Evolutionary conservation across 2,329 filamentous ascomycete species (phyloP), one percentile per base, ranked within the genome.

Genomic region (Geosmithia putterillii): DNA sequence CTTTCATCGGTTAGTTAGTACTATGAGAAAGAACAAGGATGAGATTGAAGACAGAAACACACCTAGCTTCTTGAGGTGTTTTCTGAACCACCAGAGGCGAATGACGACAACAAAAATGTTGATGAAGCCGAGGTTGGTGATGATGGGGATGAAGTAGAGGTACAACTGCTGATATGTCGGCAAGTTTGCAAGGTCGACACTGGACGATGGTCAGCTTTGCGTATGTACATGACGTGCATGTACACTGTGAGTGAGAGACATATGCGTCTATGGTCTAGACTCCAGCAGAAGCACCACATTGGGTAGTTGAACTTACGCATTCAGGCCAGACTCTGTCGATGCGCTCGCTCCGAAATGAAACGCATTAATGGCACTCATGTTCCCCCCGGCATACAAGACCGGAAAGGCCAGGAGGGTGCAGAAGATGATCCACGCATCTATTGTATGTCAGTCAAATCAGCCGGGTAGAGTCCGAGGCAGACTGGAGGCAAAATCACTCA

Each of bases 161-260:
- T 64, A 67, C 3, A 74, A 47, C 48, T 75, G 72, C 50, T 75
- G 72, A 45, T 73, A 74, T 0, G 58, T 62, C 46, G 62, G 62
- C 15, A 75, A 51, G 1, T 58, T 53, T 39, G 72, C 73, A 41
- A 74, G 52, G 49, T 75, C 70, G 36, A 73, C 51, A 14, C 70
- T 74, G 38, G 23, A 5, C 7, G 5, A 21, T 10, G 25, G 22
- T 23, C 21, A 39, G n/a, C n/a, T n/a, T n/a, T n/a, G n/a, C n/a
- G n/a, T n/a, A n/a, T n/a, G n/a, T 19, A 5, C 28, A 23, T 19
- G 15, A 17, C 20, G 15, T 41, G 9, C n/a, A n/a, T n/a, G n/a
- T n/a, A n/a, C n/a, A n/a, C n/a, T 25, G 23, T 25, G 23, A 25
- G 23, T 6, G 6, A 10, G 10, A 6, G 6, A 25, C 23, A 25